Base-by-base conservation (phyloP, 2,329 filamentous ascomycete genomes). In the Fusarium succisae region DNA sequence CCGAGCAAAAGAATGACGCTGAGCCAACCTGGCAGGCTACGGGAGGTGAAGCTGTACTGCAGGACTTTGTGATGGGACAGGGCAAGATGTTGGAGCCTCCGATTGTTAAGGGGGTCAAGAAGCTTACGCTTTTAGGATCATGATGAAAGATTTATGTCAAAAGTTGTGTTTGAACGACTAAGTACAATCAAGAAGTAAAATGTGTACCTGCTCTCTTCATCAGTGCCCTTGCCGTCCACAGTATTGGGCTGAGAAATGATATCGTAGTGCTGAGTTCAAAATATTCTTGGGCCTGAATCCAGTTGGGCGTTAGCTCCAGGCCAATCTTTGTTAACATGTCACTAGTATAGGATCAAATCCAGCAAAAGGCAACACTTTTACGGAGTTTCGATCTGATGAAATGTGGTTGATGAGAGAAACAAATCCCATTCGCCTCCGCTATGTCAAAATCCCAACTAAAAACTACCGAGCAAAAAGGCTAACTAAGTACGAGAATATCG, bases 41-140 rank as follows among this genome's bases (percentile, higher is more conserved):
- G n/a, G 88, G 88, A 7, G 87, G 85, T 4, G 86, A 88, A 28
- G 87, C 85, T 8, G 88, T 90, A 39, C 76, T 89, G 59, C 83
- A 84, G 62, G 87, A 89, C 67, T 87, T 85, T 70, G 79, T 88
- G 53, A 81, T 86, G 67, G 86, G 83, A 13, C 82, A 80, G 73
- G 83, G 82, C 74, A 83, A 84, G 77, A 84, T 80, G 74, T 82
- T 86, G 75, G 83, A 86, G 63, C 82, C 87, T 41, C 88, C 88
- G 30, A 80, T 86, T 17, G 83, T 90, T n/a, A 82, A 81, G 47
- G 80, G 79, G 6, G 82, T 90, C 76, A 83, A 86, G 78, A 88
- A 83, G 79, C 74, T 91, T 59, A 84, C 85, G 20, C 78, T 91
- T 28, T 73, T 90, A 44, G 88, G 87, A 11, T 87, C 79, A 77